Evolutionary conservation across 768 basidiomycete species (phyloP), one percentile per base, ranked within the genome.

Genomic region (Candolleomyces aberdarensis): DNA sequence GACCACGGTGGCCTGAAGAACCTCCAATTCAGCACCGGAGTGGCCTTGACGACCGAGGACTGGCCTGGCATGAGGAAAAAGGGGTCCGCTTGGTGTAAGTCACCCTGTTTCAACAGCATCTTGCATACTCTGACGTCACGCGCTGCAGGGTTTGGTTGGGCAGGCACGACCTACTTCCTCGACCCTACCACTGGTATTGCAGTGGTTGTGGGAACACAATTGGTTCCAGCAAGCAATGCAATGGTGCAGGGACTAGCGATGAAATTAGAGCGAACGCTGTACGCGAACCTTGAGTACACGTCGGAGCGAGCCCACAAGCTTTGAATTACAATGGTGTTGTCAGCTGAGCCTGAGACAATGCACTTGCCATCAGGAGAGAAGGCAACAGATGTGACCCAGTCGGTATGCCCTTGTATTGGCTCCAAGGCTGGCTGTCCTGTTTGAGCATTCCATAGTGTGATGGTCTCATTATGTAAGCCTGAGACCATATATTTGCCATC

Each of bases 181-280:
- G 76, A 78, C 59, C 74, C 75, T 19, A 65, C 63, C 3, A 72
- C 73, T 2, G 75, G 75, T 2, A 65, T 78, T 41, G 75, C 75
- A 0, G 66, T 65, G 5, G 74, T 75, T 0, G 71, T 73, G 58
- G 75, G 73, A 14, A 73, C 73, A 8, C 76, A 78, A 58, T 55
- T 76, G 20, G 56, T 72, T 13, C 72, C 72, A 1, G 59, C 64
- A 5, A 29, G 47, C n/a, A 72, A 75, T 58, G 53, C 40, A 3
- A 69, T 69, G 43, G 62, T 70, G 5, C 31, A 59, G 1, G 65
- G 40, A 20, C 39, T 72, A 1, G 70, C 66, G 61, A 50, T 43
- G n/a, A 64, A 71, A 46, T 60, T 72, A 14, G 73, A 75, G 41
- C 53, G 63, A 41, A 63, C 67, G 3, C 58, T 75, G 22, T 75